Conservation (phyloP, 768 basidiomycete species). For the Boletus reticulatus region DNA sequence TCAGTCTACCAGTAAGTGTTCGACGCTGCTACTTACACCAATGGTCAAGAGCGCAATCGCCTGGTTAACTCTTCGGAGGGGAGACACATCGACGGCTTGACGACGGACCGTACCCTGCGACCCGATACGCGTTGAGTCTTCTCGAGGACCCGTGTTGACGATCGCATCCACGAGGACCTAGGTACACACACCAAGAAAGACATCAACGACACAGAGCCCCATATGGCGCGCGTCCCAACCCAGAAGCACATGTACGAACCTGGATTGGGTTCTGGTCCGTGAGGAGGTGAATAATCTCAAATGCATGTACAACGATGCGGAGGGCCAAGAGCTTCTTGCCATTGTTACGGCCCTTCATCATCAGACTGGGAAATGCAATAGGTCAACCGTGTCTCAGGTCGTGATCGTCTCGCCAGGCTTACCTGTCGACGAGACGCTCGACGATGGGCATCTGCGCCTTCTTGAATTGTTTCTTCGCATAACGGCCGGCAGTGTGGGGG, state of each 20-base stretch:
- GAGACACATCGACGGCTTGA: conserved; percentile 99
- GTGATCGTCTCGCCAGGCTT: conserved; percentile 20
- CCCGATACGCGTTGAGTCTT: conserved; percentile 99
- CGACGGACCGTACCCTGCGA: conserved; percentile 99
- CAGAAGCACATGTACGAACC: conserved; percentile 43
- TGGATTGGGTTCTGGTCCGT: conserved; percentile 99
- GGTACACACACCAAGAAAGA: not conserved
- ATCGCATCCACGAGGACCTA: conserved; percentile 97
- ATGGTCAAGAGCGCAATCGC: conserved; percentile 91
- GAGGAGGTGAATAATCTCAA: conserved; percentile 99
- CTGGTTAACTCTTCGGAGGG: conserved; percentile 97
- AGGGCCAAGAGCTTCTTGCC: conserved; percentile 99
- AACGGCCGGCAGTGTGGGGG: conserved; percentile 98
- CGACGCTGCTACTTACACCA: conserved; percentile 61
- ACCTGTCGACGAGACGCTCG: conserved; percentile 98
- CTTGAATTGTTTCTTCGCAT: conserved; percentile 99
- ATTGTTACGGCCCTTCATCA: conserved; percentile 99
- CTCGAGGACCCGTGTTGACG: conserved; percentile 98
- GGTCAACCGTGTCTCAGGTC: not conserved
- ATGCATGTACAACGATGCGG: conserved; percentile 98
- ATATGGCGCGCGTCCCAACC: no score
- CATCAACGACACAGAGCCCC: not conserved
- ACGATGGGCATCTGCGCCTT: conserved; percentile 99
- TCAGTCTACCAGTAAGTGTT: not conserved
- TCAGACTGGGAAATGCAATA: conserved; percentile 55